Evolutionary conservation across 2,329 filamentous ascomycete species (phyloP), one percentile per base, ranked within the genome.

Genomic region (Penicillium polonicum): DNA sequence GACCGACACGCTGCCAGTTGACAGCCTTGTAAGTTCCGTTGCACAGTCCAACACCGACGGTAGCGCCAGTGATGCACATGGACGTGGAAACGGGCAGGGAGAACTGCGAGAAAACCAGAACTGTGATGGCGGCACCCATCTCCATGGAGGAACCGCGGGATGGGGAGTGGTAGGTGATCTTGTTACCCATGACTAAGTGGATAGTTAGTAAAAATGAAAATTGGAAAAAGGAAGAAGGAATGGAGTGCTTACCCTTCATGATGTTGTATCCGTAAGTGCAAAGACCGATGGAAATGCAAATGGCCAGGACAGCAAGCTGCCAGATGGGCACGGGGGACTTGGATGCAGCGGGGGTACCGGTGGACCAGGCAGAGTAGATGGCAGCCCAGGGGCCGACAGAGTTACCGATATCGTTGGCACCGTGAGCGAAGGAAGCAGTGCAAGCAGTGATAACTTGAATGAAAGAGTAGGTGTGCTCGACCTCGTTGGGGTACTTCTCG

Each of bases 221-320:
- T 6, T 4, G n/a, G 45, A 7, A 7, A 17, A 2, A 9, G 15
- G 8, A 8, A 27, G 7, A 8, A 39, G 15, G 38, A 55, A 36
- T 29, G 31, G 36, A 4, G n/a, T 12, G 63, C 81, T 73, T 76
- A 85, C 83, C 85, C 78, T 89, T 90, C 88, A 91, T 91, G 77
- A 91, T 91, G 79, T 91, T 91, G 79, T 91, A 91, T 10, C 88
- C 89, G 67, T 91, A 91, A 15, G 88, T 91, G 69, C 87, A 80
- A 57, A 91, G 80, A 65, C 88, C 89, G 42, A 86, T 61, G 46
- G 82, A 89, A 69, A 91, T 86, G 39, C 80, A 84, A 1, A 79
- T 72, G 27, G 85, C 81, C 13, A 89, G 78, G 19, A 92, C 87
- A 50, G 86, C 89, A 54, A 92, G 82, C 74, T 91, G 88, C 90